A percentile compares a stretch with the other conserved stretches of the same genome.
phyloP scores from a whole-genome alignment of 2,329 filamentous ascomycete species.

The Ophiostoma sp. region DNA sequence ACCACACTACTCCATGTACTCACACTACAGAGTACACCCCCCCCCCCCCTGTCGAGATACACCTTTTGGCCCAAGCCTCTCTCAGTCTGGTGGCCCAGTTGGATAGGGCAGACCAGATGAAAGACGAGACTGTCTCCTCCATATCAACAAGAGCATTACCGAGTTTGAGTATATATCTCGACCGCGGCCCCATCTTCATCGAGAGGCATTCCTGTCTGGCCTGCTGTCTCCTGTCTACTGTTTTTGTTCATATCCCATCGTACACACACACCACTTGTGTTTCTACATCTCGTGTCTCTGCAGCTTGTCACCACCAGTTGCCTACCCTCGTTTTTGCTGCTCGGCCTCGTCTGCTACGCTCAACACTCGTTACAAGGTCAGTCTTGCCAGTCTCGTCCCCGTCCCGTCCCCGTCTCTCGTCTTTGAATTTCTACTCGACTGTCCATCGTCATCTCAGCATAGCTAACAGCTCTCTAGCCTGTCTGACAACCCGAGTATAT shows the following conservation, averaged over 20 bases:
- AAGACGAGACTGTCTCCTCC: slow-evolving; percentile 10
- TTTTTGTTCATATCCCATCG: background rate
- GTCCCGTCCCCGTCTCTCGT: too few relatives aligned
- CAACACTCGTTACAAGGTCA: slow-evolving; percentile 6
- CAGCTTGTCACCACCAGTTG: background rate
- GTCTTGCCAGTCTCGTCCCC: background rate
- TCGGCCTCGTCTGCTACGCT: background rate
- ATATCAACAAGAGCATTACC: slow-evolving; percentile 1
- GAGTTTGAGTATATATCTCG: slow-evolving; percentile 25
- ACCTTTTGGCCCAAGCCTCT: slow-evolving; percentile 11
- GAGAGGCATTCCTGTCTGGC: background rate
- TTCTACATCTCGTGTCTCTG: background rate
- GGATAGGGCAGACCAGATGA: slow-evolving; percentile 12
- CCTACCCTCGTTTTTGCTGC: slow-evolving; percentile 7
- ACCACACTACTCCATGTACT: background rate
- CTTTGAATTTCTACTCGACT: background rate
- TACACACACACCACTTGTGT: background rate
- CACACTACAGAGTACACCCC: background rate
- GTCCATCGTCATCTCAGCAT: background rate
- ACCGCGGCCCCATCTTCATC: slow-evolving; percentile 20
- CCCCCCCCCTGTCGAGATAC: slow-evolving; percentile 9
- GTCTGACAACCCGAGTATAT: background rate
- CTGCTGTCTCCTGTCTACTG: background rate
- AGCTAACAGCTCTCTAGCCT: background rate
- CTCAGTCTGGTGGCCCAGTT: background rate